phyloP scores from a whole-genome alignment of 148 eudicot genomes.

The Drosera capensis region DNA sequence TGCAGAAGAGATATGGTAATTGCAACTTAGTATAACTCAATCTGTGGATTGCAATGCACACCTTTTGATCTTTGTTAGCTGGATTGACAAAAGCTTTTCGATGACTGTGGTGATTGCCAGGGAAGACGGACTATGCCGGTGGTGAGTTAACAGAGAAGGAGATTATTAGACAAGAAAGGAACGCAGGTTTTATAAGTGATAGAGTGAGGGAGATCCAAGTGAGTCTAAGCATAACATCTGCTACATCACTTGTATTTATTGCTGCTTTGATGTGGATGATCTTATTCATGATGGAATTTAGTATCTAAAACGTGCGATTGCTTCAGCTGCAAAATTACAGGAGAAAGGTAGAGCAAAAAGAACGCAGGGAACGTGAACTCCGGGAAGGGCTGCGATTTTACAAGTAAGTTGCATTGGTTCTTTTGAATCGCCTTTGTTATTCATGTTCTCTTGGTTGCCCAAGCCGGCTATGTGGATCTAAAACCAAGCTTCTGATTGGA shows the following conservation, averaged over 20 bases:
- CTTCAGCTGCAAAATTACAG: conserved; percentile 56
- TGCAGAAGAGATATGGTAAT: conserved; percentile 83
- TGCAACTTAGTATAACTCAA: too few species aligned
- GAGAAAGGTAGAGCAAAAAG: conserved; percentile 66
- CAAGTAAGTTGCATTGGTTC: conserved; percentile 47
- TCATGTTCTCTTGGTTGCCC: too few species aligned
- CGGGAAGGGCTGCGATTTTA: conserved; percentile 76
- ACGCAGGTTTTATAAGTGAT: conserved; percentile 60
- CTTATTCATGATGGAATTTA: conserved; percentile 2
- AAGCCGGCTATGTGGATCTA: too few species aligned
- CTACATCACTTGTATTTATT: too few species aligned
- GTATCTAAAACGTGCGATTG: conserved; percentile 3
- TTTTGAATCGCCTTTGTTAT: too few species aligned
- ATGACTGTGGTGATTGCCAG: too few species aligned
- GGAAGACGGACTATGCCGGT: conserved; percentile 29
- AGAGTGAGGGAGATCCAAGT: conserved; percentile 91
- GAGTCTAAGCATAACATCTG: too few species aligned
- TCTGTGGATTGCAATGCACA: too few species aligned
- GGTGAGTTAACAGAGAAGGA: conserved; percentile 78
- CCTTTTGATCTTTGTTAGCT: too few species aligned
- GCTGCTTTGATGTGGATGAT: background rate
- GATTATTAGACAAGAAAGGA: conserved; percentile 79
- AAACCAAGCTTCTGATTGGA: too few species aligned
- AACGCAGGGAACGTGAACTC: conserved; percentile 61
- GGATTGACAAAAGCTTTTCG: too few species aligned